Base-by-base conservation (phyloP, 257 asterid species). In the Galeopsis tetrahit region DNA sequence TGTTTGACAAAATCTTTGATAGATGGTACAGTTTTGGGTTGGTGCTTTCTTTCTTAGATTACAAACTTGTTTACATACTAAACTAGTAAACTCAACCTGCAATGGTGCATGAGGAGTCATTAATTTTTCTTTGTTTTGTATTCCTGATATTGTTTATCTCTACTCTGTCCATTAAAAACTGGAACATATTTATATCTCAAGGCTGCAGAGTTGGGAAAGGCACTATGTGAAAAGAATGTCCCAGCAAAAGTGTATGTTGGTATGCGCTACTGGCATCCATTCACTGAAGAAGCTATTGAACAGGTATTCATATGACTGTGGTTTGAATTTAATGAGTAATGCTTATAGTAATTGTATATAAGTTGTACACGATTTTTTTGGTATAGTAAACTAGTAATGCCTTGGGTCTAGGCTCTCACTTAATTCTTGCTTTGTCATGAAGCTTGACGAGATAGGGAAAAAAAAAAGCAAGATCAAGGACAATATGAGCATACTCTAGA, bases 231-330 rank as follows among this genome's bases (percentile, higher is more conserved):
- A 63, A 92, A 92, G 85, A 78, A 88, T 76, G 88, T 92, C 63
- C 98, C 96, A 4, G 99, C 97, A 65, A 88, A 90, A 76, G 98
- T 95, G 78, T 95, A 92, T 66, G 98, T 92, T 60, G 99, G 98
- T 36, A 95, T 95, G 99, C 97, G 97, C 57, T 92, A 95, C 83
- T 95, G 98, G 99, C 99, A 95, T 83, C 99, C 99, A 68, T 95
- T 92, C 82, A 95, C 97, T 21, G 98, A 95, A 81, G 99, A 95
- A 83, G 98, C 99, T 80, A 95, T 95, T 81, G 96, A 88, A 66
- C 90, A 83, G 96, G 98, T 95, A 82, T 38, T 35, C 63, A 58
- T 64, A 40, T 71, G 70, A 17, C 28, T 65, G 49, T 57, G 59
- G 59, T 61, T 64, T 70, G 42, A 32, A 40, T 33, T 63, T 21